These are phyloP conservation scores for Actinidia chinensis DNA, from an alignment of 179 eudicot species.

Conservation along the genomic window DNA sequence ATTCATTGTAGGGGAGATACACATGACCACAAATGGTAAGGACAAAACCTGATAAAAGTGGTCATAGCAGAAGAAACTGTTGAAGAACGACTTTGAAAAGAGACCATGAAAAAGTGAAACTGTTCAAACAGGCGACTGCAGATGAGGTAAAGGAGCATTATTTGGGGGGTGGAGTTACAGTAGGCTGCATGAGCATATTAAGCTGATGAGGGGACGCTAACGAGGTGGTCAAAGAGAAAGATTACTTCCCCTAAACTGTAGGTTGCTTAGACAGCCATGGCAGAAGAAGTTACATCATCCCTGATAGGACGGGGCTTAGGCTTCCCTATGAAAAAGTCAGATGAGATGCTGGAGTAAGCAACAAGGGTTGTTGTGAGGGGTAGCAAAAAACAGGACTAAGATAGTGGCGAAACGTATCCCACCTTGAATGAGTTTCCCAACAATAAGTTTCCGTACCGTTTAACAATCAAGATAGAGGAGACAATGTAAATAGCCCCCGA, in stretches of 20 bases:
- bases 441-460: no score
- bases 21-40: neutral
- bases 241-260: neutral
- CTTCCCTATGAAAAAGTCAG: neutral
- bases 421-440: neutral
- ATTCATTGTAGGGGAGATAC: neutral
- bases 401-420: neutral
- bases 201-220: neutral
- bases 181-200: neutral
- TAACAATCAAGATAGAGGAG: no score
- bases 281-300: neutral
- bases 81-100: neutral
- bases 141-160: no score
- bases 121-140: neutral
- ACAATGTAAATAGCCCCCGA: no score
- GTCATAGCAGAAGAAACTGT: neutral
- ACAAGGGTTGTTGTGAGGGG: neutral
- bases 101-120: neutral
- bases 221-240: neutral
- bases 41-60: neutral
- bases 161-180: neutral
- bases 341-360: neutral
- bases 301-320: neutral
- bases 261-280: neutral
- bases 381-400: neutral